Evolutionary conservation across 2,329 filamentous ascomycete species (phyloP).

Genomic region (Fusarium equiseti): DNA sequence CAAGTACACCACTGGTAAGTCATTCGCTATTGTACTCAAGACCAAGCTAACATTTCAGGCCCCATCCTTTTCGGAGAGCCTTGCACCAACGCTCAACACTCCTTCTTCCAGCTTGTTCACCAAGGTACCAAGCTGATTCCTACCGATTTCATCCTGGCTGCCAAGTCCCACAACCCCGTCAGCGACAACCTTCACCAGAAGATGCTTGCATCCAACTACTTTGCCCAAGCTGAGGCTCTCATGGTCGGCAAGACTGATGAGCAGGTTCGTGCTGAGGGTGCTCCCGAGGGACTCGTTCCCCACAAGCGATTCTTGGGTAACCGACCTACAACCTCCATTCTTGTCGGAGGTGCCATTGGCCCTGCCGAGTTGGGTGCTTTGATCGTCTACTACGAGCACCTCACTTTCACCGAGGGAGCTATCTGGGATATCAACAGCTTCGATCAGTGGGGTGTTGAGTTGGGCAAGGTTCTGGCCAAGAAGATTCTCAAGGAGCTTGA

Average conservation of each 20-base stretch:
- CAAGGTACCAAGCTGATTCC: conserved; percentile 99
- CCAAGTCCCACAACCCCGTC: conserved; percentile 96
- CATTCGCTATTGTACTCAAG: neutral
- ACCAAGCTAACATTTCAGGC: conserved; percentile 56
- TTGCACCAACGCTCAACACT: conserved; percentile 99
- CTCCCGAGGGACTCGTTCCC: conserved; percentile 81
- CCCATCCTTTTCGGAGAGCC: conserved; percentile 97
- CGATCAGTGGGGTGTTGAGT: conserved; percentile 99
- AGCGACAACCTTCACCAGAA: conserved; percentile 94
- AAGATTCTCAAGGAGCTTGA: conserved; percentile 90
- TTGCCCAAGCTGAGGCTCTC: conserved; percentile 87
- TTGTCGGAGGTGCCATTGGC: conserved; percentile 91
- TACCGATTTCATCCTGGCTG: conserved; percentile 96
- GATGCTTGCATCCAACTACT: conserved; percentile 94
- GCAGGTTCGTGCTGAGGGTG: conserved; percentile 80
- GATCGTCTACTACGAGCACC: conserved; percentile 98
- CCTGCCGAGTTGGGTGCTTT: conserved; percentile 92
- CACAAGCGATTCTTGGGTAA: conserved; percentile 99
- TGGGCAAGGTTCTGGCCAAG: conserved; percentile 96
- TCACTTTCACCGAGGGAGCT: conserved; percentile 97
- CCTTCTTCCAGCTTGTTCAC: conserved; percentile 99
- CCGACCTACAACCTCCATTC: conserved; percentile 93
- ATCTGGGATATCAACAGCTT: conserved; percentile 99
- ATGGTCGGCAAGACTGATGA: conserved; percentile 92
- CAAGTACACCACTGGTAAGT: conserved; percentile 89